These are phyloP conservation scores for Debaryomyces maramus DNA, from an alignment of 805 yeast genomes.

Conservation along the genomic window DNA sequence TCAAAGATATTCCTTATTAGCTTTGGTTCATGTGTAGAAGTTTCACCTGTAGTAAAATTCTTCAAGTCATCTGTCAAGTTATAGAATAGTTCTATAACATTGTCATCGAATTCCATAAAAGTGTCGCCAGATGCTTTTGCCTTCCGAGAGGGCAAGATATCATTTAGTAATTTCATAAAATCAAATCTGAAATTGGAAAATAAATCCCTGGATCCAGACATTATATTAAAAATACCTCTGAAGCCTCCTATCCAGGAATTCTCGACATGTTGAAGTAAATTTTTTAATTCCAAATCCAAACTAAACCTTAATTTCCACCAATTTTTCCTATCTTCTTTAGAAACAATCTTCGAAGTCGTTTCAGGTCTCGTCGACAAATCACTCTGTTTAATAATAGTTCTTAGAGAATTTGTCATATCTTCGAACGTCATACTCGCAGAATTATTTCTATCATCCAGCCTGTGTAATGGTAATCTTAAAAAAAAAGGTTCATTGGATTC, in stretches of 20 bases:
- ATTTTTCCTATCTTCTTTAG: conserved; percentile 57
- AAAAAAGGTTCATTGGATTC: conserved; percentile 40
- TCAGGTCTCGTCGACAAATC: conserved; percentile 57
- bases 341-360: conserved; percentile 50
- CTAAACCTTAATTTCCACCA: conserved; percentile 80
- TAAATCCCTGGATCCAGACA: background rate
- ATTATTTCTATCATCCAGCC: conserved; percentile 43
- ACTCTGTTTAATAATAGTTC: conserved; percentile 57
- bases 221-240: conserved; percentile 54
- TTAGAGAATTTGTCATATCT: conserved; percentile 35
- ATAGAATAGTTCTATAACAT: conserved; percentile 21
- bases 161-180: conserved; percentile 15
- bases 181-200: conserved; percentile 16
- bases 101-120: conserved; percentile 17
- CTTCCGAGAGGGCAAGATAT: conserved; percentile 14
- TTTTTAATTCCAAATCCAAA: conserved; percentile 57
- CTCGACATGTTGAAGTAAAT: conserved; percentile 59
- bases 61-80: conserved; percentile 4
- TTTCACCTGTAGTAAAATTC: background rate
- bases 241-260: conserved; percentile 78
- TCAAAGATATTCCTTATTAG: conserved; percentile 44
- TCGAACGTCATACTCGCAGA: conserved; percentile 30
- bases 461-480: conserved; percentile 51
- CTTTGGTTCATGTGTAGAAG: background rate
- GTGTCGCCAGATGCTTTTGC: background rate